Percentiles rank a stretch among this genome's conserved stretches.
phyloP scores from a whole-genome alignment of 2,329 filamentous ascomycete genomes.

The Claviceps monticola region DNA sequence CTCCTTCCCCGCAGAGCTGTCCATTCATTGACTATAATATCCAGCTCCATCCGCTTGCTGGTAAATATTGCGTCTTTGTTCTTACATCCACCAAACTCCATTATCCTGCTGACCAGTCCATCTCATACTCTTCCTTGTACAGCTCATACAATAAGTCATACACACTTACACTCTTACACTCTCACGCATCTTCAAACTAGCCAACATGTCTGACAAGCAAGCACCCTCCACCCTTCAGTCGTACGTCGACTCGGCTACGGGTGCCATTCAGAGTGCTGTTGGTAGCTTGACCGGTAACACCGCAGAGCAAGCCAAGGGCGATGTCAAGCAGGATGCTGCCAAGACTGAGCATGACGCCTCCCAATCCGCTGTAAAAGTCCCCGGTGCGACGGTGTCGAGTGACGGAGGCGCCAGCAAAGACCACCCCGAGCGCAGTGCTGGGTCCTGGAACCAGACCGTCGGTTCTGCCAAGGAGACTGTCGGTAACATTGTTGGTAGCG shows the following conservation, averaged over 20 bases:
- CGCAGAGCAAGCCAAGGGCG: conserved; percentile 50
- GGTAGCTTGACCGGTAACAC: conserved; percentile 61
- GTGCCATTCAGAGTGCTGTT: conserved; percentile 56
- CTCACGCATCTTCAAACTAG: background rate
- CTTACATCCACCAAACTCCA: background rate
- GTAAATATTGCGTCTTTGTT: background rate
- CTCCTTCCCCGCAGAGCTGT: background rate
- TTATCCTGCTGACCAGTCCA: background rate
- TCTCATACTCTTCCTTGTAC: background rate
- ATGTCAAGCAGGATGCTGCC: conserved; percentile 50
- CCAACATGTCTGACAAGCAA: conserved; percentile 17
- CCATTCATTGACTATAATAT: background rate
- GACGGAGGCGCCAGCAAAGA: conserved; percentile 60
- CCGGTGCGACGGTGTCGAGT: conserved; percentile 54
- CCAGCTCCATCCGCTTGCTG: background rate
- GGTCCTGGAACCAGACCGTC: conserved; percentile 79
- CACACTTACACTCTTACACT: background rate
- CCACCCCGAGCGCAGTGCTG: conserved; percentile 54
- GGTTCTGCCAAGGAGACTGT: conserved; percentile 72
- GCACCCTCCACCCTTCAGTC: conserved; percentile 63
- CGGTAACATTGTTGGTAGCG: conserved; percentile 61
- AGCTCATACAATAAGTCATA: background rate
- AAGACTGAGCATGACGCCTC: conserved; percentile 58
- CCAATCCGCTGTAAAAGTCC: conserved; percentile 61
- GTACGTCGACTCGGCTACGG: conserved; percentile 58